These are phyloP conservation scores for Diospyros kaki DNA, from an alignment of 148 eudicot species.

Conservation along the genomic window DNA sequence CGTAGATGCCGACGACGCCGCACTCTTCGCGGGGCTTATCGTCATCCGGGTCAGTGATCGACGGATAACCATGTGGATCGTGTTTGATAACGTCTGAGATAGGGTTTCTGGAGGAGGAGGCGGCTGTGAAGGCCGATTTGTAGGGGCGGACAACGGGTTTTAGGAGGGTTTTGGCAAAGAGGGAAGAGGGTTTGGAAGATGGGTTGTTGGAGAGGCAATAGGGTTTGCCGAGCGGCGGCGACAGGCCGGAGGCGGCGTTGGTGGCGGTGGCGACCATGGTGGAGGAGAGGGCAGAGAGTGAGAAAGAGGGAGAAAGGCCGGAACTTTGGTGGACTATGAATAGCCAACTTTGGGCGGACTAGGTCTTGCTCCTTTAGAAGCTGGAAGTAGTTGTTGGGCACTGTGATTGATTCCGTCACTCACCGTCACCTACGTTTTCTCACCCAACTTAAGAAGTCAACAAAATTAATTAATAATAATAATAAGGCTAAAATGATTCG, in stretches of 20 bases:
- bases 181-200: background rate
- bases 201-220: background rate
- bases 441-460: background rate
- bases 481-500: no score
- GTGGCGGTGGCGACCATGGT: constrained; percentile 21
- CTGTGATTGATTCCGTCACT: background rate
- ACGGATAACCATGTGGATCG: constrained; percentile 9
- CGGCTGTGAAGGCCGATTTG: constrained; percentile 8
- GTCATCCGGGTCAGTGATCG: constrained; percentile 23
- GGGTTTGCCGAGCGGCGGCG: background rate
- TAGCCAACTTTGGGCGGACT: constrained; percentile 22
- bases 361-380: constrained; percentile 24
- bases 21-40: constrained; percentile 50
- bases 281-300: background rate
- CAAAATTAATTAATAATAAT: no score
- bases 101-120: constrained; percentile 31
- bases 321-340: constrained; percentile 20
- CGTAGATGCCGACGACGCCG: constrained; percentile 52
- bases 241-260: constrained; percentile 16
- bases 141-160: constrained; percentile 6
- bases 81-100: constrained; percentile 12
- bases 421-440: background rate
- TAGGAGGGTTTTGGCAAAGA: background rate
- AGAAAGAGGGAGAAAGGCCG: background rate
- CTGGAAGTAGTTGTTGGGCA: background rate